A percentile compares a stretch with the other conserved stretches of the same genome.
These are phyloP conservation scores for Ulvella scutata DNA, from an alignment of 139 green algal species.

Conservation along the genomic window DNA sequence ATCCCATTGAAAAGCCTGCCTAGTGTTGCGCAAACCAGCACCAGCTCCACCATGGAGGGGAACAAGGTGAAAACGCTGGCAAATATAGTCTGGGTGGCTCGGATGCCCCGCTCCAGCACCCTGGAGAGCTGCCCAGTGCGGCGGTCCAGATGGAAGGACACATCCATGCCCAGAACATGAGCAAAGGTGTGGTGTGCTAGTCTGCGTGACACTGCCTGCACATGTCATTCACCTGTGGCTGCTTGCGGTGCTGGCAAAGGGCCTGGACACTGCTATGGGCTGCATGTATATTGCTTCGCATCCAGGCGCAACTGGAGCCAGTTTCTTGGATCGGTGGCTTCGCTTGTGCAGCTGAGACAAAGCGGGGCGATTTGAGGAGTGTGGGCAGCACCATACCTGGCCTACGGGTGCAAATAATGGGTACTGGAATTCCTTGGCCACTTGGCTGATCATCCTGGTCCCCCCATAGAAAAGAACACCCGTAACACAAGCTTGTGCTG, in stretches of 20 bases:
- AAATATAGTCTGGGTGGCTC: constrained; percentile 85
- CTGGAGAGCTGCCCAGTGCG: constrained; percentile 67
- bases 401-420: constrained; percentile 66
- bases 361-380: background rate
- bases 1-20: constrained; percentile 26
- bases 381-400: constrained; percentile 28
- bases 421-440: constrained; percentile 68
- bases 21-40: constrained; percentile 45
- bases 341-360: background rate
- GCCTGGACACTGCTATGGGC: no score
- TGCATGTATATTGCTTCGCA: background rate
- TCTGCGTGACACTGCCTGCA: constrained; percentile 37
- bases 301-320: background rate
- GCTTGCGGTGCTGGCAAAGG: no score
- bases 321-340: background rate
- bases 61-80: constrained; percentile 86
- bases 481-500: background rate
- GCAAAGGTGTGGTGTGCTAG: constrained; percentile 59
- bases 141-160: constrained; percentile 70
- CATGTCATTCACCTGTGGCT: background rate
- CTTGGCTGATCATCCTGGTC: constrained; percentile 25
- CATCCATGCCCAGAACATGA: constrained; percentile 71
- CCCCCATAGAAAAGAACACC: background rate
- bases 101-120: constrained; percentile 81
- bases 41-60: constrained; percentile 78